Base-by-base conservation (phyloP, 2,329 filamentous ascomycete species). In the Pyrenochaeta sp. region DNA sequence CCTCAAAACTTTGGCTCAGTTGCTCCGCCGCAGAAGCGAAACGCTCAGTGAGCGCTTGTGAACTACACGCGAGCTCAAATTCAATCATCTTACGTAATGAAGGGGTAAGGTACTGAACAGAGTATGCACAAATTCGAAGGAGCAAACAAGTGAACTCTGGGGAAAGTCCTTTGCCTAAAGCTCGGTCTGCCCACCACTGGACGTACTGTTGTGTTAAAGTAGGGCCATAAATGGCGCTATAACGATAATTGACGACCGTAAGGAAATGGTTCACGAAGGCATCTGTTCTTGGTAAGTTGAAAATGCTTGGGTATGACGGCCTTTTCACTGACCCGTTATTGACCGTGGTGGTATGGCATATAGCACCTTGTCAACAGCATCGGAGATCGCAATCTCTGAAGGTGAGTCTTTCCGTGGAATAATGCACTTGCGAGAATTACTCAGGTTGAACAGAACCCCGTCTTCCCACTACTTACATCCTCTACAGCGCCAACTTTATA, bases 111-210 rank as follows among this genome's bases (percentile, higher is more conserved):
- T 71, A 77, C 26, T 76, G 74, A 1, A 72, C 63, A 1, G 77
- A 74, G 44, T 75, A 76, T 7, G 77, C 73, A 38, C 74, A 78
- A 4, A 78, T 68, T 17, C 75, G 69, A 10, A 79, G 48, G 4
- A 80, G 65, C 17, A 80, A 61, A 56, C 74, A 77, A 2, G 77
- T 80, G 29, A 79, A 73, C 36, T 73, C 74, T 3, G 72, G 67
- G 6, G 69, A 72, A 2, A 75, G 61, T 10, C 57, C 55, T 9
- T 66, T 67, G 8, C 66, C 62, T 13, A 48, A 58, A 13, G 63
- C 52, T 48, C 73, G 62, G 39, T 71, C 61, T 22, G 64, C 52
- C 75, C 77, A 79, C 77, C 77, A 79, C 22, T 69, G 55, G 7
- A 72, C 65, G 52, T 79, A 79, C 14, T 75, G 72, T 1, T 72